Evolutionary conservation across 176 grass and related monocot species (phyloP).

Genomic region (Raddia distichophylla): DNA sequence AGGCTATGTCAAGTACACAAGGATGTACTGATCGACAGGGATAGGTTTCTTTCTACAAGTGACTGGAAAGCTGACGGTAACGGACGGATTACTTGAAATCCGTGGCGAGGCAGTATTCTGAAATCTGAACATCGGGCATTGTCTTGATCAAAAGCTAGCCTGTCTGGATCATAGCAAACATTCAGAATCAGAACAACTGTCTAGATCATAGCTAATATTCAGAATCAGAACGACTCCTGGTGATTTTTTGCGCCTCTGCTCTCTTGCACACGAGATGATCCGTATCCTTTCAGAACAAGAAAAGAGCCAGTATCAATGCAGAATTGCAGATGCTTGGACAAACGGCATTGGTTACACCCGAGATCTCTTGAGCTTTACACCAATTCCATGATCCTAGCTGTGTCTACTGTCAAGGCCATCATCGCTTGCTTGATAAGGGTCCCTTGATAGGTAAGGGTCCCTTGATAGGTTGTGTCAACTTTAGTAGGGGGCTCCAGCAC

Average conservation of each 20-base stretch:
- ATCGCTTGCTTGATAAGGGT: too few species aligned
- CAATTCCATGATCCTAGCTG: background rate
- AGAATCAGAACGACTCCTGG: background rate
- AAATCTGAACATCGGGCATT: background rate
- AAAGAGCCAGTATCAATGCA: too few species aligned
- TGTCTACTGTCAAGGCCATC: background rate
- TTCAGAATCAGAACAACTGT: background rate
- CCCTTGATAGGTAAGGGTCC: too few species aligned
- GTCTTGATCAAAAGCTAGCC: background rate
- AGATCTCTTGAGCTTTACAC: background rate
- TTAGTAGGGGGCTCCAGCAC: too few species aligned
- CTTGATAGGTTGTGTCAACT: too few species aligned
- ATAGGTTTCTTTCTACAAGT: background rate
- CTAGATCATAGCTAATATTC: background rate
- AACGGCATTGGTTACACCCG: too few species aligned
- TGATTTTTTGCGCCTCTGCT: too few species aligned
- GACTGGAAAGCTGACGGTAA: background rate
- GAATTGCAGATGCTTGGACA: too few species aligned
- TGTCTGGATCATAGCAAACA: background rate
- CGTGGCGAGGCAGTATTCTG: background rate
- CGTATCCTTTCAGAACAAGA: too few species aligned
- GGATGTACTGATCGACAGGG: background rate
- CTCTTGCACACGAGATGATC: too few species aligned
- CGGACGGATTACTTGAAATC: constrained; percentile 16
- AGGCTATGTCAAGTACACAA: background rate